Evolutionary conservation across 2,329 filamentous ascomycete species (phyloP), one percentile per base, ranked within the genome.

Genomic region (Ophioceras dolichostomum): DNA sequence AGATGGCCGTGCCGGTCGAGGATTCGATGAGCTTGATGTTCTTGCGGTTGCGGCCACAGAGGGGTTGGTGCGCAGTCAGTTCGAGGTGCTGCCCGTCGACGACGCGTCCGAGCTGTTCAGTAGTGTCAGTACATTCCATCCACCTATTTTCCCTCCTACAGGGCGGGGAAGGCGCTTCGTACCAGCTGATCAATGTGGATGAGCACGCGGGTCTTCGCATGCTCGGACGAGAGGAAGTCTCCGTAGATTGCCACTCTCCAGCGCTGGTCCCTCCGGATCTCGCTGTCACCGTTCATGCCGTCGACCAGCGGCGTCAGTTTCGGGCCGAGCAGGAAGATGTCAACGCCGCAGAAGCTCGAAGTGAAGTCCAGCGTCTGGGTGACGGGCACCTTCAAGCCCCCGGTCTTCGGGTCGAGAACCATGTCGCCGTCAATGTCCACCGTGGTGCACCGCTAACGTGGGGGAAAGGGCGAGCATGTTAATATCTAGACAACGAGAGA

Each of bases 1-100:
- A 98, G 50, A 98, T 96, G 45, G 91, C 89, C 8, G 91, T 96
- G 50, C 88, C 86, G 12, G 91, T 96, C 20, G 83, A 78, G 12
- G 91, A 94, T 60, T 98, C 91, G 52, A 98, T 95, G 50, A 91
- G 67, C 65, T 96, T 96, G 65, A 98, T 94, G 57, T 95, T 95
- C 67, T 94, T 94, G 48, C 91, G 76, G 48, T 88, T 89, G 34
- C 91, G 83, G 34, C 91, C 91, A 56, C 88, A 95, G 35, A 96
- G 79, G 39, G 95, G 70, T 40, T 87, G 91, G 56, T 98, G 91
- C 55, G 94, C 73, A 19, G 86, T 84, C 35, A 89, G 65, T 48
- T 95, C 88, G 41, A 94, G 70, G 53, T 83, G 83, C 51, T 87
- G 77, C 34, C 72, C 76, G 56, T 94, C 87, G 38, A 91, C 81